Evolutionary conservation across 768 basidiomycete genomes (phyloP).

Genomic region (Mycena latifolia): DNA sequence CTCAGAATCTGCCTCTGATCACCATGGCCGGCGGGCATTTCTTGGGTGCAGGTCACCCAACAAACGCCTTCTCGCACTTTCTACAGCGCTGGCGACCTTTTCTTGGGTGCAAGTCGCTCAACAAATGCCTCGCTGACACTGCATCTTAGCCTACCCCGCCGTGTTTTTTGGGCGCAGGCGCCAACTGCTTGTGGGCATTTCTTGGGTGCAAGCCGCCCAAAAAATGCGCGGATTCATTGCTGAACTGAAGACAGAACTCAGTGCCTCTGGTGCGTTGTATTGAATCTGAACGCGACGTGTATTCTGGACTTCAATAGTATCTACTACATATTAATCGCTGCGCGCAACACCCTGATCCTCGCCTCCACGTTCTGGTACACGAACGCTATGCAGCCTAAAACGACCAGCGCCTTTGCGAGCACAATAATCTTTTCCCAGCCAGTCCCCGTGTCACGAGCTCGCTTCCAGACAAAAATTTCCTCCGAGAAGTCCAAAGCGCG

Average conservation of each 20-base stretch:
- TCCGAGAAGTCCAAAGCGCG: no score
- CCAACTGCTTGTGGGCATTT: no score
- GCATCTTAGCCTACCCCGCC: no score
- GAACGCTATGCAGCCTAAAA: slow-evolving; percentile 16
- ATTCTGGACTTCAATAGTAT: background rate
- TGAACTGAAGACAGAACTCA: no score
- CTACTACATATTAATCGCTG: background rate
- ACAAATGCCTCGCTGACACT: slow-evolving; percentile 6
- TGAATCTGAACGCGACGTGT: no score
- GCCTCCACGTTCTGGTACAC: slow-evolving; percentile 9
- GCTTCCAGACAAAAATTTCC: no score
- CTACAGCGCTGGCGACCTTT: background rate
- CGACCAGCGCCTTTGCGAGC: slow-evolving; percentile 12
- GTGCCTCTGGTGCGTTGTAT: no score
- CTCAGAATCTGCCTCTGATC: no score
- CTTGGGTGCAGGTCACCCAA: slow-evolving; percentile 4
- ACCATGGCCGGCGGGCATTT: background rate
- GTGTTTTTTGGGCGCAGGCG: no score
- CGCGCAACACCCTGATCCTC: no score
- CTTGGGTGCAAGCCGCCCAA: slow-evolving; percentile 13
- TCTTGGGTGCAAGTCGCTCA: slow-evolving; percentile 12
- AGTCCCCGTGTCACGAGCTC: no score
- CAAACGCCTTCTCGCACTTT: background rate
- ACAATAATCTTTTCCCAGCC: no score
- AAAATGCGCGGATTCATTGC: background rate